Conservation (phyloP, 768 basidiomycete genomes). For the Suillus spraguei region DNA sequence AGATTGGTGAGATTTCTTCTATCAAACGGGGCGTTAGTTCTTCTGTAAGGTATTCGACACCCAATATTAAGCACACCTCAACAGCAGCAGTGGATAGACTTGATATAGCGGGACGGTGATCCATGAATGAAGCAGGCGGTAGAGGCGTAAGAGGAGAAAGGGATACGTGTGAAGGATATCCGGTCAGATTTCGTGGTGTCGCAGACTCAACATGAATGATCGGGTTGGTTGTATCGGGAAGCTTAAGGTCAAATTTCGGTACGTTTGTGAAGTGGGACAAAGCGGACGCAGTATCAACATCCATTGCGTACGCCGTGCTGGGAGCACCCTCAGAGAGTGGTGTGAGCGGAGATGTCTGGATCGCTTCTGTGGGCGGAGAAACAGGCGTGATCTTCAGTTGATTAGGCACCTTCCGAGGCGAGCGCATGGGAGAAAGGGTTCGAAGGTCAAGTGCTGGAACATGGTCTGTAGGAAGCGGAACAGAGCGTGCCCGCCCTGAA, state of each 20-base stretch:
- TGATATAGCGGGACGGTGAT: slow-evolving; percentile 14
- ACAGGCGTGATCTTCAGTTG: slow-evolving; percentile 31
- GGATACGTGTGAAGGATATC: slow-evolving; percentile 19
- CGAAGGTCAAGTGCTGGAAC: slow-evolving; percentile 10
- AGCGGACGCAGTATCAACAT: slow-evolving; percentile 21
- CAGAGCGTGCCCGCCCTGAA: slow-evolving; percentile 30
- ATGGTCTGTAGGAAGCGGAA: slow-evolving; percentile 23
- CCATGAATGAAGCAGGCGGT: slow-evolving; percentile 45
- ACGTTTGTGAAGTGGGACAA: slow-evolving; percentile 28
- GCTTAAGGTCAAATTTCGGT: slow-evolving; percentile 11
- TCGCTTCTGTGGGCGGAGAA: slow-evolving; percentile 20
- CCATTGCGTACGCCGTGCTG: slow-evolving; percentile 22
- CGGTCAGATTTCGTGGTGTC: slow-evolving; percentile 8
- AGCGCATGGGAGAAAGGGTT: slow-evolving; percentile 29
- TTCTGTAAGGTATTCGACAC: neutral
- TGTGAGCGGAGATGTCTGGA: neutral
- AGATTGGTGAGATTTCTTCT: neutral
- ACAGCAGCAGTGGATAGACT: slow-evolving; percentile 11
- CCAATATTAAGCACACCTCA: slow-evolving; percentile 21
- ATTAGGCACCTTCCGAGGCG: slow-evolving; percentile 21
- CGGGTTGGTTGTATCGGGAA: slow-evolving; percentile 31
- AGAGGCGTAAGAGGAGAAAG: slow-evolving; percentile 54
- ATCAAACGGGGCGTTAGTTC: slow-evolving; percentile 2
- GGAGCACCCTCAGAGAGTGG: neutral
- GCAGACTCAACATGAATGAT: slow-evolving; percentile 26